A percentile compares a stretch with the other conserved stretches of the same genome.
Evolutionary conservation across 192 early-diverging fungal species (phyloP).

Genomic region (Borealophlyctis nickersoniae): DNA sequence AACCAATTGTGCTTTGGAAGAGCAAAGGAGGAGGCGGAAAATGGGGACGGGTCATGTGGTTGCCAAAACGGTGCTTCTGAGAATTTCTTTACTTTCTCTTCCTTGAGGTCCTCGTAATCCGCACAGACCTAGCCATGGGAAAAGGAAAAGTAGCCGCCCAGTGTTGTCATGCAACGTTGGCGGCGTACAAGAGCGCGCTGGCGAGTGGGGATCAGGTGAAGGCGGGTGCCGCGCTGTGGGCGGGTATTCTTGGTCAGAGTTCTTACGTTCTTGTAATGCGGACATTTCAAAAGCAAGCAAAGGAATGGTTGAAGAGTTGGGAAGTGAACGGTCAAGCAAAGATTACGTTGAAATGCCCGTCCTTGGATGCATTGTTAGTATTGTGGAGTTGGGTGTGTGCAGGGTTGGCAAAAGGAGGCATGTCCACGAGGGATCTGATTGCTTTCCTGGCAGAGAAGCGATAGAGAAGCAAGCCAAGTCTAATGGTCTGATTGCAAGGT

Average conservation of each 20-base stretch:
- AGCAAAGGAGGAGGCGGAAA: no score
- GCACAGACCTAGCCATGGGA: constrained; percentile 88
- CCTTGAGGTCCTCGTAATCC: constrained; percentile 80
- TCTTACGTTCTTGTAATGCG: neutral
- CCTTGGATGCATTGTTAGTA: neutral
- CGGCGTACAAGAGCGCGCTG: no score
- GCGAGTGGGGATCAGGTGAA: no score
- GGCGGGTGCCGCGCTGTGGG: no score
- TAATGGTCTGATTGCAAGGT: constrained; percentile 62
- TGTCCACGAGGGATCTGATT: no score
- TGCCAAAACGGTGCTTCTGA: no score
- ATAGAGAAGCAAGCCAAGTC: constrained; percentile 52
- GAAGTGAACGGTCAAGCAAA: no score
- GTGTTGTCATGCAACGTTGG: constrained; percentile 90
- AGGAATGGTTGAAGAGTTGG: no score
- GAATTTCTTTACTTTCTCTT: no score
- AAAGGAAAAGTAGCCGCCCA: constrained; percentile 95
- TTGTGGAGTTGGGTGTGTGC: constrained; percentile 9
- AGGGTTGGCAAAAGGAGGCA: no score
- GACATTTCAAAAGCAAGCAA: neutral
- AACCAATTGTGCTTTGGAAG: no score
- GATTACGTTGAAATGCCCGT: constrained; percentile 1
- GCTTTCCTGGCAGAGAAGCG: constrained; percentile 2
- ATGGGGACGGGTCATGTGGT: no score
- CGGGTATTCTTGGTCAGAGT: neutral